Conservation (phyloP, 805 yeast genomes). For the Saturnispora silvae region DNA sequence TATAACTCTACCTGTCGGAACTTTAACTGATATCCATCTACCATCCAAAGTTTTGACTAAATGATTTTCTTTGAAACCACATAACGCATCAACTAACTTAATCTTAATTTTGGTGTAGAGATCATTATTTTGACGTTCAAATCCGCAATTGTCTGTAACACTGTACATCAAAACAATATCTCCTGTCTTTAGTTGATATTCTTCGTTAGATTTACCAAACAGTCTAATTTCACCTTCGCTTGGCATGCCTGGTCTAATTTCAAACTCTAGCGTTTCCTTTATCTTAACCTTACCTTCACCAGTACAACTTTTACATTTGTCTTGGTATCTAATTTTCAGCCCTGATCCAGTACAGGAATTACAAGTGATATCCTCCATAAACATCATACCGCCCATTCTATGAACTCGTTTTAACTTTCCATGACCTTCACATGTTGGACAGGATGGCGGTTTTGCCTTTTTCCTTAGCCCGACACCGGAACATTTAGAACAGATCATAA, state of each 20-base stretch:
- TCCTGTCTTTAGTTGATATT: slow-evolving; percentile 63
- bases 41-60: slow-evolving; percentile 71
- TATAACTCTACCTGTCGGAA: slow-evolving; percentile 71
- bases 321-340: slow-evolving; percentile 45
- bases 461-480: slow-evolving; percentile 66
- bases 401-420: slow-evolving; percentile 53
- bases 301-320: slow-evolving; percentile 65
- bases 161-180: slow-evolving; percentile 59
- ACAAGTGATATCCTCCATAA: slow-evolving; percentile 54
- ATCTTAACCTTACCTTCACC: slow-evolving; percentile 57
- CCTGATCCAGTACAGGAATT: slow-evolving; percentile 66
- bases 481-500: slow-evolving; percentile 63
- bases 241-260: slow-evolving; percentile 61
- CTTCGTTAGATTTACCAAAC: slow-evolving; percentile 68
- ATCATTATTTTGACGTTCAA: slow-evolving; percentile 45
- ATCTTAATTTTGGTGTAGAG: slow-evolving; percentile 49
- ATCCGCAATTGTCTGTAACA: slow-evolving; percentile 34
- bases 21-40: slow-evolving; percentile 51
- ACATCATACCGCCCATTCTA: slow-evolving; percentile 67
- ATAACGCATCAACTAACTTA: slow-evolving; percentile 70
- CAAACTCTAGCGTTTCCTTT: slow-evolving; percentile 64
- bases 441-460: slow-evolving; percentile 41
- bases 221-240: slow-evolving; percentile 52
- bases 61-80: slow-evolving; percentile 60
- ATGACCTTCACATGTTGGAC: slow-evolving; percentile 62